Evolutionary conservation across 164 flowering plant species (phyloP).

Genomic region (Vitis rupestris): DNA sequence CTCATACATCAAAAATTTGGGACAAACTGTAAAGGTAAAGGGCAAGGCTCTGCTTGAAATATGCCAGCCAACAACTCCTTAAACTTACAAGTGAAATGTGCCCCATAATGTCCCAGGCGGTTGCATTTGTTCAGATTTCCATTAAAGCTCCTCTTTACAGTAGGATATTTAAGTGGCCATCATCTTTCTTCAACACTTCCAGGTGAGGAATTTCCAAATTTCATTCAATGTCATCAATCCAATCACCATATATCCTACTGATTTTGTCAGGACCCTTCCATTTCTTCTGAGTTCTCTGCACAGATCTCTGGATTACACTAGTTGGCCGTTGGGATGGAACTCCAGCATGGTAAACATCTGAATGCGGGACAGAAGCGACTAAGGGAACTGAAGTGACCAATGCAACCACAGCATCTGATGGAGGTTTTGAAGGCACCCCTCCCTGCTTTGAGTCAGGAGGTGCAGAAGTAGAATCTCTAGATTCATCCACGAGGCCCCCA

Average conservation of each 20-base stretch:
- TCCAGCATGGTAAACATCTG: constrained; percentile 70
- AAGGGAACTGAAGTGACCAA: constrained; percentile 40
- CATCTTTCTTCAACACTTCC: constrained; percentile 2
- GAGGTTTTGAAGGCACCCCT: constrained; percentile 39
- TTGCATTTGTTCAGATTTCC: no score
- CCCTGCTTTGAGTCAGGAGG: constrained; percentile 57
- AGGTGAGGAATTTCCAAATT: neutral
- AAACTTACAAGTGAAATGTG: no score
- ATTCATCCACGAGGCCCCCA: constrained; percentile 85
- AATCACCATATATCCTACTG: constrained; percentile 96
- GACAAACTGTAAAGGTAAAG: neutral
- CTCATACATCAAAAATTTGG: constrained; percentile 1
- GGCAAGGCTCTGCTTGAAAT: no score
- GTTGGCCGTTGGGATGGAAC: constrained; percentile 70
- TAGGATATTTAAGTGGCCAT: no score
- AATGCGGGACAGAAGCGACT: constrained; percentile 46
- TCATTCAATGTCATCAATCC: constrained; percentile 87
- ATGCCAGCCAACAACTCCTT: no score
- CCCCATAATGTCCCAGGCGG: neutral
- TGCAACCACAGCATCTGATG: constrained; percentile 37
- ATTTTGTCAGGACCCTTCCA: constrained; percentile 99
- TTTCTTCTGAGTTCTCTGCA: constrained; percentile 63
- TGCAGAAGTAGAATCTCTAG: constrained; percentile 48
- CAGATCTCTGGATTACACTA: constrained; percentile 50
- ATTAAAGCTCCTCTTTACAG: no score